A percentile compares a stretch with the other conserved stretches of the same genome.
phyloP scores from a whole-genome alignment of 331 rosid species.

The Dryas integrifolia region DNA sequence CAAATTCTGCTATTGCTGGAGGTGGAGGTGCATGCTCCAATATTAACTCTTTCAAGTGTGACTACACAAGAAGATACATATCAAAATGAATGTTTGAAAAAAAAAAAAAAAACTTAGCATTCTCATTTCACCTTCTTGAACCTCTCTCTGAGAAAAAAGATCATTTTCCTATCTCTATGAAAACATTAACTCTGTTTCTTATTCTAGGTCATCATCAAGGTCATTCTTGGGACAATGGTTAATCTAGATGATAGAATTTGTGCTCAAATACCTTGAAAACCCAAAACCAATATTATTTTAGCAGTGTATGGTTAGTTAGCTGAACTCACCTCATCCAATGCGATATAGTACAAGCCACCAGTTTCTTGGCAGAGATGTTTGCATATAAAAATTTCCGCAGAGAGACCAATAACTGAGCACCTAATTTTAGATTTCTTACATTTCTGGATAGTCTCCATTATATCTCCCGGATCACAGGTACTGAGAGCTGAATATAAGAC shows the following conservation, averaged over 20 bases:
- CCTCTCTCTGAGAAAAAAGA: not conserved
- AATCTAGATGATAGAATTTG: not conserved
- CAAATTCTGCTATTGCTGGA: constrained; percentile 96
- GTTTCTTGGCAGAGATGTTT: constrained; percentile 91
- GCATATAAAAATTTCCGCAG: constrained; percentile 91
- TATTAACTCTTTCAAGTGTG: constrained; percentile 78
- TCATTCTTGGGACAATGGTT: no score
- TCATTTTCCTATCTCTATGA: not conserved
- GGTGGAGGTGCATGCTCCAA: constrained; percentile 99
- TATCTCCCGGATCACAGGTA: constrained; percentile 93
- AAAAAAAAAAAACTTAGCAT: no score
- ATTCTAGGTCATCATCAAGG: no score
- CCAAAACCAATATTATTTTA: not conserved
- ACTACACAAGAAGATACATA: constrained; percentile 41
- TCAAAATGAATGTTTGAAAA: constrained; percentile 11
- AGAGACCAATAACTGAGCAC: constrained; percentile 93
- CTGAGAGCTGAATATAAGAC: constrained; percentile 82
- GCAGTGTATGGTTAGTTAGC: not conserved
- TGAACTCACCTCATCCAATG: constrained; percentile 81
- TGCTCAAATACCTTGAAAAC: not conserved
- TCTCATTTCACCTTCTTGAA: not conserved
- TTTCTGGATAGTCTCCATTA: constrained; percentile 89
- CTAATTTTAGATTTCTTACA: constrained; percentile 85
- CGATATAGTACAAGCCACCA: constrained; percentile 77
- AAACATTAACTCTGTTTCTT: no score